Evolutionary conservation across 306 rosid genomes (phyloP).

Genomic region (Amphicarpaea edgeworthii): DNA sequence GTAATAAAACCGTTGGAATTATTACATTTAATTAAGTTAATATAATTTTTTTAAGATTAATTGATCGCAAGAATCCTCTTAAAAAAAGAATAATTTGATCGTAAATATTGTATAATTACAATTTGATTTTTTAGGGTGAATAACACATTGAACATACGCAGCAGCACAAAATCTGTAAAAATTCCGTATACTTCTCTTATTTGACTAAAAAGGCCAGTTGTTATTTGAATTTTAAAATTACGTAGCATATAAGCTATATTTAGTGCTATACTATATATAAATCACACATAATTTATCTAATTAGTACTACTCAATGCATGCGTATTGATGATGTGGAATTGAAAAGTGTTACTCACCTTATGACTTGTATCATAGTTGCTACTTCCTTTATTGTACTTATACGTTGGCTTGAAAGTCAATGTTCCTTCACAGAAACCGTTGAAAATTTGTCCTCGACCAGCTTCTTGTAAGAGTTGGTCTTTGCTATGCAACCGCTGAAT

Average conservation of each 20-base stretch:
- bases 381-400: conserved; percentile 75
- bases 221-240: conserved; percentile 2
- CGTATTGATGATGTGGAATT: conserved; percentile 1
- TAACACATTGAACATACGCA: no score
- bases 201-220: conserved; percentile 6
- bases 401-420: conserved; percentile 79
- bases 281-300: not conserved
- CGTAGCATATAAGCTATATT: not conserved
- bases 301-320: no score
- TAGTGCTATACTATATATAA: not conserved
- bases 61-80: no score
- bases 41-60: not conserved
- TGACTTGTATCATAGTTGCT: conserved; percentile 81
- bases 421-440: conserved; percentile 78
- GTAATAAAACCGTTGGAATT: not conserved
- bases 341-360: conserved; percentile 54
- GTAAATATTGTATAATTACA: not conserved
- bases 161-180: not conserved
- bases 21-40: no score
- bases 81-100: no score
- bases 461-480: conserved; percentile 81
- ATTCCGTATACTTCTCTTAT: not conserved
- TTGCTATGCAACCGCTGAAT: conserved; percentile 59
- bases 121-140: not conserved
- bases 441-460: conserved; percentile 75